phyloP scores from a whole-genome alignment of 2,329 filamentous ascomycete species.

The Xylariaceae sp. region DNA sequence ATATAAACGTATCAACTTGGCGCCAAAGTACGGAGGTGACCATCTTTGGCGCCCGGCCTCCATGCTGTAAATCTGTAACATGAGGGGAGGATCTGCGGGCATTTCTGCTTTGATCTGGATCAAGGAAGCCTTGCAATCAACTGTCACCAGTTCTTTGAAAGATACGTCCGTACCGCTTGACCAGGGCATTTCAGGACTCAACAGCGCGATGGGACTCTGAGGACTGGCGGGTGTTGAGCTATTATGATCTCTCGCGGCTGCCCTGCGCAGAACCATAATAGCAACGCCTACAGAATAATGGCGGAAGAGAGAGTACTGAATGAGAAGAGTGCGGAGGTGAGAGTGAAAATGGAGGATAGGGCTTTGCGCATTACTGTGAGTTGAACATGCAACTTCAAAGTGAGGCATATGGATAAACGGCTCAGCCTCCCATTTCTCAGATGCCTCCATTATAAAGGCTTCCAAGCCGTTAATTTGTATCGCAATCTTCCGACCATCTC shows the following conservation, averaged over 20 bases:
- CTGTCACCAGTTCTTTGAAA: conserved; percentile 62
- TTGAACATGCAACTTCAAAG: conserved; percentile 81
- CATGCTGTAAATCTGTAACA: conserved; percentile 80
- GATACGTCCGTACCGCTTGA: conserved; percentile 30
- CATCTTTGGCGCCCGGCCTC: conserved; percentile 82
- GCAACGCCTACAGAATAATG: conserved; percentile 88
- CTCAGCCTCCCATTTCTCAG: conserved; percentile 77
- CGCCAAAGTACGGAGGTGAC: conserved; percentile 73
- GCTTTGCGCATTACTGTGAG: conserved; percentile 78
- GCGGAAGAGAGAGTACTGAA: conserved; percentile 89
- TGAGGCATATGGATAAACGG: conserved; percentile 81
- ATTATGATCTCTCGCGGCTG: conserved; percentile 51
- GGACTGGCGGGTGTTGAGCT: conserved; percentile 25
- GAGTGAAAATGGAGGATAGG: conserved; percentile 84
- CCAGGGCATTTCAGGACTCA: conserved; percentile 26
- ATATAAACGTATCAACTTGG: conserved; percentile 76
- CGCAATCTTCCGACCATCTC: conserved; percentile 75
- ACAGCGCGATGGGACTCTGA: conserved; percentile 37
- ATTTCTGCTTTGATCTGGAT: conserved; percentile 85
- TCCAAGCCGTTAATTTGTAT: conserved; percentile 80
- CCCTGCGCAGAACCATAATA: conserved; percentile 64
- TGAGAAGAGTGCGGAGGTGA: conserved; percentile 67
- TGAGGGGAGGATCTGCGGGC: conserved; percentile 82
- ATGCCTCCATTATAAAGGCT: conserved; percentile 82
- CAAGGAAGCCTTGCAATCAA: conserved; percentile 76